These are phyloP conservation scores for Xylaria acuta DNA, from an alignment of 495 filamentous ascomycete genomes.

Conservation along the genomic window DNA sequence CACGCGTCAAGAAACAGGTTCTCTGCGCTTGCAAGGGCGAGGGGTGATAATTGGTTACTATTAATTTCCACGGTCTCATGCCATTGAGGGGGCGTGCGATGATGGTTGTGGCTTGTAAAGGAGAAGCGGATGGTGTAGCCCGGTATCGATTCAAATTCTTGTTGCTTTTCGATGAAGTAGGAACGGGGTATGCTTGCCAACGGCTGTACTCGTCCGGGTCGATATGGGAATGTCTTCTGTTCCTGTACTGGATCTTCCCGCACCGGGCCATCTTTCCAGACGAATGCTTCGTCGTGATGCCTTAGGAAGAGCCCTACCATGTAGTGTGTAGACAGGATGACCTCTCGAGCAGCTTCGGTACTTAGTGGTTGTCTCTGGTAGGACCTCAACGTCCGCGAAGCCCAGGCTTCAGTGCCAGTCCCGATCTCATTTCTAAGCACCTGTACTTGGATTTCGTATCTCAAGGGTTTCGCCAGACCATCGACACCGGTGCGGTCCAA, in stretches of 20 bases:
- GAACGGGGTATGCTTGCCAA: slow-evolving; percentile 48
- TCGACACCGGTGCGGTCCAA: slow-evolving; percentile 45
- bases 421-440: slow-evolving; percentile 45
- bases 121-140: slow-evolving; percentile 51
- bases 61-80: slow-evolving; percentile 41
- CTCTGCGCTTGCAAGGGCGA: slow-evolving; percentile 49
- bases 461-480: slow-evolving; percentile 47
- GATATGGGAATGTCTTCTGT: slow-evolving; percentile 40
- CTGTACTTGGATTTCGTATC: slow-evolving; percentile 52
- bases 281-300: slow-evolving; percentile 51
- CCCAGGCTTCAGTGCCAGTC: slow-evolving; percentile 51
- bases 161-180: slow-evolving; percentile 49
- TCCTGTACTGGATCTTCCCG: slow-evolving; percentile 40
- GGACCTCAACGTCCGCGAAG: slow-evolving; percentile 50
- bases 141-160: slow-evolving; percentile 50
- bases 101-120: slow-evolving; percentile 47
- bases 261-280: slow-evolving; percentile 49
- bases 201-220: slow-evolving; percentile 41
- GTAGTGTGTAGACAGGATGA: slow-evolving; percentile 50
- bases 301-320: slow-evolving; percentile 55
- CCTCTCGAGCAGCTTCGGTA: slow-evolving; percentile 46
- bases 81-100: slow-evolving; percentile 39
- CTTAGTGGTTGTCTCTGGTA: slow-evolving; percentile 54
- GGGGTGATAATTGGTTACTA: slow-evolving; percentile 48
- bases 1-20: slow-evolving; percentile 46